Evolutionary conservation across 1,139 yeast genomes (phyloP).

Genomic region (Geotrichum reessii): DNA sequence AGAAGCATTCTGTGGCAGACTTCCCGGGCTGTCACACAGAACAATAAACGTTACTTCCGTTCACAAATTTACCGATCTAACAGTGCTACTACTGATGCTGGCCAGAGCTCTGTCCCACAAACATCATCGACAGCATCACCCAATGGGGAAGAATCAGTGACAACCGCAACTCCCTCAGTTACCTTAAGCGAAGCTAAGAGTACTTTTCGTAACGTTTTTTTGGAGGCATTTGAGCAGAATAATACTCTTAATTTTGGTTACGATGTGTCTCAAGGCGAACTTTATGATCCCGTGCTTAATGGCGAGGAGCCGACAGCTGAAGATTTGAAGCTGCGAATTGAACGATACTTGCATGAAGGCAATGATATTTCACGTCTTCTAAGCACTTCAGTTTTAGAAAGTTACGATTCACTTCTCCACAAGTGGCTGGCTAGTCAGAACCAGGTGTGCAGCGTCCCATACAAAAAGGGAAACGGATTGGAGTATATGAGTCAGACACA

Average conservation of each 20-base stretch:
- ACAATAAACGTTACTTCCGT: neutral
- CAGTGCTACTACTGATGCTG: neutral
- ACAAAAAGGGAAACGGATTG: slow-evolving; percentile 1
- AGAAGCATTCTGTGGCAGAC: neutral
- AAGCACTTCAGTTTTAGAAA: slow-evolving; percentile 4
- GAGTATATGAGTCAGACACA: slow-evolving; percentile 2
- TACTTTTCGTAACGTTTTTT: slow-evolving; percentile 1
- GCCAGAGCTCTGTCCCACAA: neutral
- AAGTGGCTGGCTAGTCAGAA: neutral
- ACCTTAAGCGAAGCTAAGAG: slow-evolving; percentile 1
- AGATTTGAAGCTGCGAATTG: slow-evolving; percentile 6
- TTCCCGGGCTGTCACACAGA: neutral
- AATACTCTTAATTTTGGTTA: neutral
- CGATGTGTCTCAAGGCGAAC: slow-evolving; percentile 5
- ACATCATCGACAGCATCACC: neutral
- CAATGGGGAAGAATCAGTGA: neutral
- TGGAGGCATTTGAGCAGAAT: slow-evolving; percentile 7
- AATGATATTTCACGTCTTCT: slow-evolving; percentile 7
- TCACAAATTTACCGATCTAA: neutral
- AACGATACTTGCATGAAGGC: slow-evolving; percentile 1
- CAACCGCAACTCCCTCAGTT: neutral
- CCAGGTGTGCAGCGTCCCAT: slow-evolving; percentile 3
- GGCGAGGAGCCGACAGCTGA: slow-evolving; percentile 10
- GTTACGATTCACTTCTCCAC: slow-evolving; percentile 4
- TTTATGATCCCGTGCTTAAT: slow-evolving; percentile 8